Evolutionary conservation across 1,284 basidiomycete species (phyloP).

Genomic region (Austroboletus niveus): DNA sequence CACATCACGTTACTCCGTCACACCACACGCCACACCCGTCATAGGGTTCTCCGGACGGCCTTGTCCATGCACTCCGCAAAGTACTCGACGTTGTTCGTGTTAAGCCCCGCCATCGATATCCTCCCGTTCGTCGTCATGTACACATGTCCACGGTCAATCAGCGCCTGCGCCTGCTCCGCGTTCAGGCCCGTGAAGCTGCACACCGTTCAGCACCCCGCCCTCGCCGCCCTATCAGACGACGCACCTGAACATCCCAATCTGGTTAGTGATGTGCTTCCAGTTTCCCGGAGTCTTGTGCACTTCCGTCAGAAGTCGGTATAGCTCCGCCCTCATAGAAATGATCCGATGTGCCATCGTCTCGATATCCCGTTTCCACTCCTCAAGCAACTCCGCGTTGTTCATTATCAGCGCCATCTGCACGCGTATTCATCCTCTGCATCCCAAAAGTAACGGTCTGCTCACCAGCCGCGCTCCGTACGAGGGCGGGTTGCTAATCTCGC

Average conservation of each 20-base stretch:
- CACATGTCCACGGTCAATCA: constrained; percentile 80
- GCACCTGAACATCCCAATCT: constrained; percentile 93
- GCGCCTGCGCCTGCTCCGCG: constrained; percentile 63
- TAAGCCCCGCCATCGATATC: constrained; percentile 61
- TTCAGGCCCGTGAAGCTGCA: constrained; percentile 78
- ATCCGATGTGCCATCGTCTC: constrained; percentile 90
- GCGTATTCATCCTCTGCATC: neutral
- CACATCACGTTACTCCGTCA: constrained; percentile 1
- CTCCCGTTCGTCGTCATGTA: constrained; percentile 88
- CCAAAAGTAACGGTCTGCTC: constrained; percentile 22
- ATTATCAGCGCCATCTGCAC: constrained; percentile 74
- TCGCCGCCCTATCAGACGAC: constrained; percentile 20
- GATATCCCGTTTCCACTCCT: constrained; percentile 90
- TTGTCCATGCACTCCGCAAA: constrained; percentile 76
- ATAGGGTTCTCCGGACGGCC: constrained; percentile 60
- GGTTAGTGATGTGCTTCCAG: constrained; percentile 89
- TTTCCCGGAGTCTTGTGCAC: constrained; percentile 88
- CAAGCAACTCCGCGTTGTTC: constrained; percentile 70
- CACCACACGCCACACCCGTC: constrained; percentile 11
- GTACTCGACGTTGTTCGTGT: constrained; percentile 71
- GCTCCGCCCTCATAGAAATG: constrained; percentile 84
- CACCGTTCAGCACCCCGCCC: constrained; percentile 7
- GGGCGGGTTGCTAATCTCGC: constrained; percentile 93
- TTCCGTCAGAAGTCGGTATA: constrained; percentile 76
- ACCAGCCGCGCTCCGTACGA: constrained; percentile 89